These are phyloP conservation scores for Podaxis pistillaris DNA, from an alignment of 768 basidiomycete species.

Conservation along the genomic window DNA sequence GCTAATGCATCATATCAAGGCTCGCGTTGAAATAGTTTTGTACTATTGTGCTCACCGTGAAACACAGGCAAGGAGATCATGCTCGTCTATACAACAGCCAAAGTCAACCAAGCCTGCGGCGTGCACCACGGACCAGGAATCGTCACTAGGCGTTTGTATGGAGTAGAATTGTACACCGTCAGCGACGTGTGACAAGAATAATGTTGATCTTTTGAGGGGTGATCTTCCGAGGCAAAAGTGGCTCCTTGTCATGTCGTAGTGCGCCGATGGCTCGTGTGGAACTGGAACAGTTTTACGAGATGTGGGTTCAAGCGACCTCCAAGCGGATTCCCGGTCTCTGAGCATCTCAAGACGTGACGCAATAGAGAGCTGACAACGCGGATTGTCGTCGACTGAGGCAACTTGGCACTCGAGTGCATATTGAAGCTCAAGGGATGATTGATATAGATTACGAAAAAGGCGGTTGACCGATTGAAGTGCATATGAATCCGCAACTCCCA, in stretches of 20 bases:
- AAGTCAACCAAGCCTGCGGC: background rate
- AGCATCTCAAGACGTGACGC: background rate
- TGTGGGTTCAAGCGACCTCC: background rate
- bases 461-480: background rate
- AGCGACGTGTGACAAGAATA: background rate
- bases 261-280: background rate
- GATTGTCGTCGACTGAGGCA: background rate
- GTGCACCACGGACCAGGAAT: background rate
- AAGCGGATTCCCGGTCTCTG: background rate
- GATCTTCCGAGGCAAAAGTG: background rate
- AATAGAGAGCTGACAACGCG: background rate
- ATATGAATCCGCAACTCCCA: background rate
- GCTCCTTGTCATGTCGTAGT: background rate
- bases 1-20: background rate
- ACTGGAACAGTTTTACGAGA: background rate
- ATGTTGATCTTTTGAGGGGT: background rate
- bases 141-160: background rate
- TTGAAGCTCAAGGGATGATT: background rate
- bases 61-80: background rate
- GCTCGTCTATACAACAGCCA: background rate
- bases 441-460: background rate
- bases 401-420: slow-evolving; percentile 3
- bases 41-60: background rate
- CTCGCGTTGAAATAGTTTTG: background rate
- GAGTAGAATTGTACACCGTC: background rate